Conservation (phyloP, 2,329 filamentous ascomycete genomes). For the Pleomassaria siparia region DNA sequence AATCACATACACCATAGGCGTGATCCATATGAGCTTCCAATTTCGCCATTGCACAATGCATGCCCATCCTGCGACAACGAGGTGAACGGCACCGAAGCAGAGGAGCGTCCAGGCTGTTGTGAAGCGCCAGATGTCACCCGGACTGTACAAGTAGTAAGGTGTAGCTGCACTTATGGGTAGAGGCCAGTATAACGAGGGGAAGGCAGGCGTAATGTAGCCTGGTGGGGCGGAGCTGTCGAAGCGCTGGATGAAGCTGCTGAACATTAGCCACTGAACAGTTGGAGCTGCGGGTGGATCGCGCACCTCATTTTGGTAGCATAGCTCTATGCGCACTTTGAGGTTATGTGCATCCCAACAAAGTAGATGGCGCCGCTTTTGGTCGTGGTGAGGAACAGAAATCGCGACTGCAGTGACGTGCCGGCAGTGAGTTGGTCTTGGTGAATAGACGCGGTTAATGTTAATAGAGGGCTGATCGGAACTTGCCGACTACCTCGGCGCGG, state of each 20-base stretch:
- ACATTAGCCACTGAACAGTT: conserved; percentile 2
- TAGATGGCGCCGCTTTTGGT: neutral
- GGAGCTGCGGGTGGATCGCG: neutral
- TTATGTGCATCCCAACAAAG: neutral
- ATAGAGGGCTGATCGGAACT: conserved; percentile 7
- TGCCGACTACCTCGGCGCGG: conserved; percentile 29
- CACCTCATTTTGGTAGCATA: conserved; percentile 39
- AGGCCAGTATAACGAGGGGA: conserved; percentile 82
- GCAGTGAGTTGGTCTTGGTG: neutral
- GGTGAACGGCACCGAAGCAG: conserved; percentile 73
- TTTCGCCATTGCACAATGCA: conserved; percentile 67
- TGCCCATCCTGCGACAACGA: conserved; percentile 71
- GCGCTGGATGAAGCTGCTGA: conserved; percentile 48
- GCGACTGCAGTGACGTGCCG: neutral
- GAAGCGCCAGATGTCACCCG: conserved; percentile 81
- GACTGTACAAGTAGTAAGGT: conserved; percentile 68
- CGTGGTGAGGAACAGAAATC: neutral
- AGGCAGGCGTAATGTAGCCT: conserved; percentile 69
- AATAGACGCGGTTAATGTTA: neutral
- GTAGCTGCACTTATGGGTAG: conserved; percentile 59
- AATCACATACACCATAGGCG: conserved; percentile 69
- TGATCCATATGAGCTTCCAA: conserved; percentile 65
- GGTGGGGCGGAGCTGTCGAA: conserved; percentile 51
- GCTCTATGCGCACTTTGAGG: neutral
- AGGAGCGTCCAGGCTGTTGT: conserved; percentile 85